These are phyloP conservation scores for Boletus pseudo-olivaceus DNA, from an alignment of 768 basidiomycete genomes.

Conservation along the genomic window DNA sequence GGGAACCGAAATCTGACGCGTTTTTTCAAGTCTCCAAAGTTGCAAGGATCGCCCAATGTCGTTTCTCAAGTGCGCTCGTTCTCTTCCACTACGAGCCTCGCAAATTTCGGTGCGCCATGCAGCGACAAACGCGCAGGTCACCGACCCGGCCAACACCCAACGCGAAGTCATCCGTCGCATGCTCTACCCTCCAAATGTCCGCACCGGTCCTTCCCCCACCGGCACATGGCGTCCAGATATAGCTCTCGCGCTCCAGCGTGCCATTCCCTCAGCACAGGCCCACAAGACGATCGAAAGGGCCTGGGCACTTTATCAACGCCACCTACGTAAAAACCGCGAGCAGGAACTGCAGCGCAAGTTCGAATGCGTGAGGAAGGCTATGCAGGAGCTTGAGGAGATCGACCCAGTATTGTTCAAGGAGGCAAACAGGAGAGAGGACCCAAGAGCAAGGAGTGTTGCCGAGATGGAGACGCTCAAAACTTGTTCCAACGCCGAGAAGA, in stretches of 20 bases:
- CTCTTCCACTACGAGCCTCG: conserved; percentile 32
- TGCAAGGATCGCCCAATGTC: conserved; percentile 32
- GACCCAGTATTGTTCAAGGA: conserved; percentile 57
- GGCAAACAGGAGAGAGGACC: conserved; percentile 73
- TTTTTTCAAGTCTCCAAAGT: conserved; percentile 1
- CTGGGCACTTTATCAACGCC: conserved; percentile 78
- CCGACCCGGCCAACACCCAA: conserved; percentile 49
- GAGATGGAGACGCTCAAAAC: conserved; percentile 61
- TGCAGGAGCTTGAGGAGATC: conserved; percentile 68
- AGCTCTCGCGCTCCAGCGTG: conserved; percentile 67
- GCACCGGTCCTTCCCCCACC: conserved; percentile 67
- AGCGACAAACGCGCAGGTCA: conserved; percentile 24
- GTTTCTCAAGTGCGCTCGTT: conserved; percentile 35
- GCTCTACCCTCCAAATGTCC: conserved; percentile 77
- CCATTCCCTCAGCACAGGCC: conserved; percentile 86
- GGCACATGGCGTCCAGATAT: conserved; percentile 86
- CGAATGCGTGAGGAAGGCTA: conserved; percentile 76
- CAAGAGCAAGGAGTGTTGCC: conserved; percentile 52
- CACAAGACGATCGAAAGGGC: conserved; percentile 92
- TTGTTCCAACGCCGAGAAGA: conserved; percentile 62
- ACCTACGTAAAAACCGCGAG: conserved; percentile 64
- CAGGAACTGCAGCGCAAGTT: conserved; percentile 75
- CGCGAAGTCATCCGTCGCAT: conserved; percentile 72
- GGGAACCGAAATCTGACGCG: conserved; percentile 13
- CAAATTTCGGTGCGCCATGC: conserved; percentile 43